Evolutionary conservation across 73 alveolate genomes (phyloP).

Genomic region (Blepharisma japonicum): DNA sequence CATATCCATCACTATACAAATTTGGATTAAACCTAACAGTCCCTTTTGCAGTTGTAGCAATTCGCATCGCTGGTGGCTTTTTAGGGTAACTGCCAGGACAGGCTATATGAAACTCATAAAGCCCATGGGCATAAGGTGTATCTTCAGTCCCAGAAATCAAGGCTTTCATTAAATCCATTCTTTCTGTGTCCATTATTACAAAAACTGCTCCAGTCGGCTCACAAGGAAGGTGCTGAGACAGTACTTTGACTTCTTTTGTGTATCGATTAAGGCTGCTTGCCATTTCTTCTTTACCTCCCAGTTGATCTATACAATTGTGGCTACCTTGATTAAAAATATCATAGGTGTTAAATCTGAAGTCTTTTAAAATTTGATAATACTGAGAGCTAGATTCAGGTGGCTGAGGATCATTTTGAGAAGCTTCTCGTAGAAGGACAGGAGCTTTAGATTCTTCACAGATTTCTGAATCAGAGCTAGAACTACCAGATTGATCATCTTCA

Average conservation of each 20-base stretch:
- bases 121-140: slow-evolving; percentile 99
- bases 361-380: neutral
- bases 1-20: slow-evolving; percentile 94
- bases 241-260: slow-evolving; percentile 95
- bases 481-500: too few relatives aligned
- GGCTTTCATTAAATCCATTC: slow-evolving; percentile 95
- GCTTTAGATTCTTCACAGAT: too few relatives aligned
- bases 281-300: neutral
- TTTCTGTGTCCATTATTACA: slow-evolving; percentile 86
- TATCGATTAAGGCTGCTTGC: slow-evolving; percentile 42
- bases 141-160: slow-evolving; percentile 92
- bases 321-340: neutral
- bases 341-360: neutral
- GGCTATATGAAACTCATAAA: slow-evolving; percentile 88
- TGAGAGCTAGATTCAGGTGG: slow-evolving; percentile 2
- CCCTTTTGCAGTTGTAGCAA: slow-evolving; percentile 93
- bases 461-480: too few relatives aligned
- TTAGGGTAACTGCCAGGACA: slow-evolving; percentile 90
- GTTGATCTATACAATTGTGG: neutral
- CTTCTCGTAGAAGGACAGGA: slow-evolving; percentile 8
- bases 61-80: slow-evolving; percentile 88
- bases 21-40: slow-evolving; percentile 94
- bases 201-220: slow-evolving; percentile 95
- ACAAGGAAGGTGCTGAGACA: slow-evolving; percentile 91
- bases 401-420: slow-evolving; percentile 19